Base-by-base conservation (phyloP, 768 basidiomycete species). In the Phylloporus arenicola region DNA sequence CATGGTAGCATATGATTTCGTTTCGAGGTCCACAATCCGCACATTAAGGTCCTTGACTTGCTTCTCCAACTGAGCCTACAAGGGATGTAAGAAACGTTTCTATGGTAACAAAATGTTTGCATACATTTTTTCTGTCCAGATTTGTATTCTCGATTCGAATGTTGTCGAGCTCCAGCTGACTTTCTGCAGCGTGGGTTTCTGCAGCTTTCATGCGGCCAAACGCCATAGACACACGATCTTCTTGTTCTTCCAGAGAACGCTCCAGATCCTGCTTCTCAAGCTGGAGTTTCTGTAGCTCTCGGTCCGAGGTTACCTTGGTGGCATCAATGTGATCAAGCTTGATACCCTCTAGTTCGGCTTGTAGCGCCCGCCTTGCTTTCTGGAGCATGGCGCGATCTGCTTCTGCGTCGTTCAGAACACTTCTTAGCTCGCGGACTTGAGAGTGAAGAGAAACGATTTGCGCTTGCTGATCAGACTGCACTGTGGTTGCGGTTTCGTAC, bases 391-490 rank as follows among this genome's bases (percentile, higher is more conserved):
- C 73, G 2, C 89, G 77, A 56, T 92, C 90, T 3, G 87, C 82
- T 63, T 92, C 91, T 4, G 88, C 88, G 51, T 92, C 91, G 59
- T 92, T 88, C 54, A 93, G 70, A 14, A 91, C 86, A 22, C 78
- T 71, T 8, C 89, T 83, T 25, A 93, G 74, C 59, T 92, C 88
- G 37, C 87, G 83, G 47, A 90, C 88, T 75, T 92, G 89, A 1
- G 87, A 88, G 59, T 92, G 87, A 14, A 92, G 75, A 3, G 84
- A 78, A 25, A 88, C 85, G 41, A 92, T 91, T 54, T 91, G 91
- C 0, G 83, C 73, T 62, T 91, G 89, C 57, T 92, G 91, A 57
- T 92, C 90, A 0, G 81, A 72, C 58, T 90, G 88, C 1, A 80
- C 84, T 35, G 76, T 77, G 1, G 76, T 78, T 2, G 88, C 84